These are phyloP conservation scores for Protomyces inundatus DNA, from an alignment of 1,139 yeast genomes.

Conservation along the genomic window DNA sequence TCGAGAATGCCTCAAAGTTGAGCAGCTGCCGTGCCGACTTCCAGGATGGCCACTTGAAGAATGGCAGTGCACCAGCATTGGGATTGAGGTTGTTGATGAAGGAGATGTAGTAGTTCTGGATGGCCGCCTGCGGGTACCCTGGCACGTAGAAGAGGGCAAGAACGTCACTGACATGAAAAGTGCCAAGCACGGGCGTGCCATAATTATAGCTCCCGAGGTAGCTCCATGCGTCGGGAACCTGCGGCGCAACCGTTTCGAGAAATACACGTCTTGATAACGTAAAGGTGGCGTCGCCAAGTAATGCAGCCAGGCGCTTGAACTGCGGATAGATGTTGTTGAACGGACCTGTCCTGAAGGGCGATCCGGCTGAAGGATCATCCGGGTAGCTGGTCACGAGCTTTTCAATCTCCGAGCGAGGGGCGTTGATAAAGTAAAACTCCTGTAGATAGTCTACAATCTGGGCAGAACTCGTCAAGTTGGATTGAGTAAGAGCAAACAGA, in stretches of 20 bases:
- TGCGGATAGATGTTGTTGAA: not conserved
- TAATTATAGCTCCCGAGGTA: not conserved
- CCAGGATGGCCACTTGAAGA: not conserved
- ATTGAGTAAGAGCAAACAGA: not conserved
- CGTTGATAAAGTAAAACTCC: not conserved
- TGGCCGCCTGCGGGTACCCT: not conserved
- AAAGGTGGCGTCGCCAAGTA: not conserved
- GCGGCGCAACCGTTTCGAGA: not conserved
- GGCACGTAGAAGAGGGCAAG: not conserved
- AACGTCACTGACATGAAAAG: not conserved
- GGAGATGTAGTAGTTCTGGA: not conserved
- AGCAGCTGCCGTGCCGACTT: not conserved
- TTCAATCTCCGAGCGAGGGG: not conserved
- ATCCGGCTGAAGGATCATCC: not conserved
- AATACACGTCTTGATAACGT: not conserved
- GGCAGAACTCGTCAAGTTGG: not conserved
- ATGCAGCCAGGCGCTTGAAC: not conserved
- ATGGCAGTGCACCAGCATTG: not conserved
- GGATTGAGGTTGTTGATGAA: not conserved
- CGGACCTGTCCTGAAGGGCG: not conserved
- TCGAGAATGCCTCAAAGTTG: not conserved
- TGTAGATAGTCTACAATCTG: not conserved
- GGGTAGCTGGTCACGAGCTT: not conserved
- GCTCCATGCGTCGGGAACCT: not conserved
- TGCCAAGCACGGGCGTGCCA: not conserved